Evolutionary conservation across 306 rosid species (phyloP), one percentile per base, ranked within the genome.

Genomic region (Cucumis cinereus): DNA sequence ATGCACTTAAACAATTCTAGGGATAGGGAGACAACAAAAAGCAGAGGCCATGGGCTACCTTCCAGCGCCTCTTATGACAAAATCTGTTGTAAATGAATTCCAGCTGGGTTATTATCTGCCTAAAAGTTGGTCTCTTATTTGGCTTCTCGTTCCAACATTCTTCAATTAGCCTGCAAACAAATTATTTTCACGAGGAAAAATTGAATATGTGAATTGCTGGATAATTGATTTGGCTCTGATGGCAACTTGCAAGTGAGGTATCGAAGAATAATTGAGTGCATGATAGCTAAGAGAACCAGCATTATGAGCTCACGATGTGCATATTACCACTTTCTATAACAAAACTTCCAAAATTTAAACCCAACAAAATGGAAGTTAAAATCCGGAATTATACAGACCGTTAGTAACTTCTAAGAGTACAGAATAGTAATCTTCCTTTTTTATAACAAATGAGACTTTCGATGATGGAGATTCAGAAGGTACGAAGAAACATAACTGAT

Each of bases 81-180:
- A 90, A 36, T 63, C 81, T 77, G 85, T 83, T 80, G 86, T 85
- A 59, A 45, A 91, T 91, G 80, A 87, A 74, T 76, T 93, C 97
- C 79, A 93, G 90, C 86, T 78, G 86, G 22, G 76, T 72, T 79
- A 91, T 88, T 79, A 93, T 90, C 86, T 86, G 88, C 79, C 96
- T 92, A 85, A 93, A 93, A 22, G 97, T 84, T 83, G 97, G 98
- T 79, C 98, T 83, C 84, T 61, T 88, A 3, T 85, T 84, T 38
- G 98, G 98, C 40, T 87, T 91, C 77, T 90, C 98, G 67, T 89
- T 83, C 98, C 98, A 93, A 86, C 97, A 91, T 69, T 87, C 96
- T 84, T 86, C 92, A 75, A 93, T 93, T 82, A 93, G 89, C 79
- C 98, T 93, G 84, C 78, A 14, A 70, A 72, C 72, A 83, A 55